Conservation (phyloP, 169 alveolate genomes). For the Toxoplasma gondii region DNA sequence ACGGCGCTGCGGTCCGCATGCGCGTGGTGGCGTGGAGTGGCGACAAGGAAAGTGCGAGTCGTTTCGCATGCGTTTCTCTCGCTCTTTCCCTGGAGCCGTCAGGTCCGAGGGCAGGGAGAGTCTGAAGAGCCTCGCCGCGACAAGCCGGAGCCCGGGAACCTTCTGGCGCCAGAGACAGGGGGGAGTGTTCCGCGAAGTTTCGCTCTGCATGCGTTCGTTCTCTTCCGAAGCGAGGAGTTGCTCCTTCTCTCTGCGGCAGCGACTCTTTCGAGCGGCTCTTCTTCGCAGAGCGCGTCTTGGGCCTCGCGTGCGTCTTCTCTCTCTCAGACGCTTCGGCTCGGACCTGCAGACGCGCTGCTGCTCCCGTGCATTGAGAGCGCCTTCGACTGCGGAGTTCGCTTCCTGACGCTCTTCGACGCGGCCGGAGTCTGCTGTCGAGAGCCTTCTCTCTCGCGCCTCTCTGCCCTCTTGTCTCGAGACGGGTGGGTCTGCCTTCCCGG, state of each 20-base stretch:
- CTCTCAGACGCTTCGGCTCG: neutral
- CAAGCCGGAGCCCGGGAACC: no score
- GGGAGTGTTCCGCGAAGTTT: no score
- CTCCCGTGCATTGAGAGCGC: neutral
- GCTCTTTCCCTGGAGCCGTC: no score
- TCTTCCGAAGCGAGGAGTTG: conserved; percentile 1
- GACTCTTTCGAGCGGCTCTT: neutral
- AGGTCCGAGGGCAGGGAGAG: no score
- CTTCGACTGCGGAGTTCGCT: neutral
- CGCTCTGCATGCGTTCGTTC: neutral
- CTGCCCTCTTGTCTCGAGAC: neutral
- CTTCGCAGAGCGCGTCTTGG: neutral
- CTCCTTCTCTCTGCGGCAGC: conserved; percentile 2
- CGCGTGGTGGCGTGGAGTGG: no score
- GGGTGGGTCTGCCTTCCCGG: neutral
- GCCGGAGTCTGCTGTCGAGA: conserved; percentile 20
- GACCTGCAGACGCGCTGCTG: neutral
- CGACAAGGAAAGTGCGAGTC: no score
- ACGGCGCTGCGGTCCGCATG: no score
- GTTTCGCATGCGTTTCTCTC: no score
- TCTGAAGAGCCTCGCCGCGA: no score
- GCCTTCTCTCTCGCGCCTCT: neutral
- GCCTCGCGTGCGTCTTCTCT: conserved; percentile 1
- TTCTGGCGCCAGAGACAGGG: no score
- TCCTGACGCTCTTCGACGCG: conserved; percentile 12